Evolutionary conservation across 441 rosid species (phyloP).

Genomic region (Adansonia madagascariensis): DNA sequence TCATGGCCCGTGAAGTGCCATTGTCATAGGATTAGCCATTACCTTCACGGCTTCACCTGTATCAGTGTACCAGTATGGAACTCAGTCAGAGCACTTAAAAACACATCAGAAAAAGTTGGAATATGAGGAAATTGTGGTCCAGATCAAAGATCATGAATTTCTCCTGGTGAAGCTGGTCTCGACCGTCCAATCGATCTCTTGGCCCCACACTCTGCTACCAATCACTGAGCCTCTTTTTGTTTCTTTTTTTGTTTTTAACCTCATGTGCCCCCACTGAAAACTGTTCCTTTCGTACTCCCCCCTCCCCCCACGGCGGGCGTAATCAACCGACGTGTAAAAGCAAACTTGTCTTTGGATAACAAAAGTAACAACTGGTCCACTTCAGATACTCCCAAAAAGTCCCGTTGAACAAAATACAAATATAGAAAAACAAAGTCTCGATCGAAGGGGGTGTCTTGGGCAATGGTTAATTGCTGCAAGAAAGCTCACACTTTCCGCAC

Average conservation of each 20-base stretch:
- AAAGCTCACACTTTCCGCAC: constrained; percentile 34
- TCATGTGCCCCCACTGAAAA: not conserved
- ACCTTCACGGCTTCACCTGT: not conserved
- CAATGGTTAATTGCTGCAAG: not conserved
- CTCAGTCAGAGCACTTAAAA: not conserved
- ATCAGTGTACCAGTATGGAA: not conserved
- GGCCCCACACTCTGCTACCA: not conserved
- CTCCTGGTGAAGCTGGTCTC: not conserved
- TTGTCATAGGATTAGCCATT: not conserved
- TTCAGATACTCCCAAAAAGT: not conserved
- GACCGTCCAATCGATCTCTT: constrained; percentile 23
- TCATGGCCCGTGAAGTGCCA: not conserved
- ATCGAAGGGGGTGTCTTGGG: constrained; percentile 1
- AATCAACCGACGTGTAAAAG: too few species aligned
- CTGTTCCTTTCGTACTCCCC: not conserved
- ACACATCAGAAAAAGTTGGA: not conserved
- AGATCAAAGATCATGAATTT: not conserved
- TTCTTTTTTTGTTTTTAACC: too few species aligned
- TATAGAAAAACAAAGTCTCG: not conserved
- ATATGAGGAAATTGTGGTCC: not conserved
- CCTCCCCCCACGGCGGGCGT: too few species aligned
- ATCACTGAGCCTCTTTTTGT: not conserved
- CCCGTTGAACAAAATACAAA: not conserved
- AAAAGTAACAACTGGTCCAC: too few species aligned
- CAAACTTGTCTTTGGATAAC: too few species aligned